Conservation (phyloP, 371 early-diverging fungal species). For the Mucor racemosus region DNA sequence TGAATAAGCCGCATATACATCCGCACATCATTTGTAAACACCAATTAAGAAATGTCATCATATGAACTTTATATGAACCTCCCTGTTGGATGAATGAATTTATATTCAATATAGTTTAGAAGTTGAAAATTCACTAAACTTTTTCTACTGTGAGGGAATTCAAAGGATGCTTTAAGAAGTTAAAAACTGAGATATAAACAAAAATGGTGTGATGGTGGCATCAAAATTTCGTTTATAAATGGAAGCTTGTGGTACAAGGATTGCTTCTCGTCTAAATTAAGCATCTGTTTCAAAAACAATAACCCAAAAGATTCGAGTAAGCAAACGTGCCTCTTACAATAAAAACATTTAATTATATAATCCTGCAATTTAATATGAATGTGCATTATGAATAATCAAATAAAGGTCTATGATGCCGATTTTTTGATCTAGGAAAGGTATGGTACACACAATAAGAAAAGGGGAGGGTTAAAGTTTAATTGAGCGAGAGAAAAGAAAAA, state of each 20-base stretch:
- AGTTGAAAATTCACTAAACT: no score
- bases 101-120: no score
- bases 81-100: no score
- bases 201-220: constrained; percentile 8
- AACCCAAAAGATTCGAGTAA: neutral
- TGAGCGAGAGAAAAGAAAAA: constrained; percentile 5
- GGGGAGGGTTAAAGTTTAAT: constrained; percentile 7
- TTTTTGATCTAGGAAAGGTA: neutral
- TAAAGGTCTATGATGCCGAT: constrained; percentile 1
- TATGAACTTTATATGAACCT: no score
- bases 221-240: neutral
- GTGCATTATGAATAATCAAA: neutral
- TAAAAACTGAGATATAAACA: neutral
- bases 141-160: neutral
- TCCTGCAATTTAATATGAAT: neutral
- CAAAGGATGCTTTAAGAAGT: neutral
- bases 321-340: neutral
- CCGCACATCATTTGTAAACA: no score
- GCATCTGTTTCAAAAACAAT: constrained; percentile 1
- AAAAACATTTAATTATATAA: neutral
- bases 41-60: no score
- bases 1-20: no score
- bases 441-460: constrained; percentile 7
- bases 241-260: neutral
- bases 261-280: constrained; percentile 6